Evolutionary conservation across 768 basidiomycete genomes (phyloP), one percentile per base, ranked within the genome.

Genomic region (Xerocomus brunneocitrinus): DNA sequence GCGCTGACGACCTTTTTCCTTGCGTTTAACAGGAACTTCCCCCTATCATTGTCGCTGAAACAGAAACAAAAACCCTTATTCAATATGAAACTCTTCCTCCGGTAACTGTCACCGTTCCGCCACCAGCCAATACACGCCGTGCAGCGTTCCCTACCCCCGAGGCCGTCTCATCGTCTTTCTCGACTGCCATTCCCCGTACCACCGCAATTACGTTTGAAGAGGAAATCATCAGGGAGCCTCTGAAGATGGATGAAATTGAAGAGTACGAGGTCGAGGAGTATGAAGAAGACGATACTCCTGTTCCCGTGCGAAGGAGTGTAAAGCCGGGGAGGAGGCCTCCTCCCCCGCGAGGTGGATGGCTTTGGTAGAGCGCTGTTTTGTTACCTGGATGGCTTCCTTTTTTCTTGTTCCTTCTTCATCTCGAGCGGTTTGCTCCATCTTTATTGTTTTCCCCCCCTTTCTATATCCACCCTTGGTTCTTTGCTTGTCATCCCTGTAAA

Each of bases 121-220:
- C 87, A 27, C 89, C 89, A 57, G 84, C 88, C 63, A 87, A 82
- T 65, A 90, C 88, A 47, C 87, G 88, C 57, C 78, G 80, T 61
- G 89, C 83, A 54, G 82, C 86, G 28, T 78, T 79, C 60, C 89
- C 89, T 22, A 79, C 81, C 28, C 89, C 89, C 6, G 82, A 86
- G 63, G 78, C 77, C 7, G 75, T 76, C 28, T 80, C 79, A 22
- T 72, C 79, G n/a, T 74, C 79, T 9, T 76, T 80, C 34, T 78
- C 79, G 7, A 76, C 82, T n/a, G 75, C 77, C 5, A 83, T 82
- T 65, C 88, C 87, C 16, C 81, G 81, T 56, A 91, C 89, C 25
- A 91, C 89, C 13, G 80, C 85, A 12, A 74, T 91, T 25, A 86
- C 82, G 58, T 75, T 74, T 32, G 82, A 83, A 34, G 87, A 90